Evolutionary conservation across 306 rosid species (phyloP), one percentile per base, ranked within the genome.

Genomic region (Sphenostylis stenocarpa): DNA sequence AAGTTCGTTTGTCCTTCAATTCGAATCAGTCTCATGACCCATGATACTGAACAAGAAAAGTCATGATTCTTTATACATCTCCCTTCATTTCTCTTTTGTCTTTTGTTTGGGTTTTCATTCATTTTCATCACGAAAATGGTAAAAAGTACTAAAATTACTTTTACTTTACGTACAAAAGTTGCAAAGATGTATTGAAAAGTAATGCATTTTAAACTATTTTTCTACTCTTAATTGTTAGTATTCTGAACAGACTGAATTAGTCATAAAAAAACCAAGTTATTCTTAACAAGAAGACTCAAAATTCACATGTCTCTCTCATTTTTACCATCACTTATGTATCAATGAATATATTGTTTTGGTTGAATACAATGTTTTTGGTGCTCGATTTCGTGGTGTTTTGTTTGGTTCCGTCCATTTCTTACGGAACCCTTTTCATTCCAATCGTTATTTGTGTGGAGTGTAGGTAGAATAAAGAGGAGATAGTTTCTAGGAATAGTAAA

Each of bases 401-500:
- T 65, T 21, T 39, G 33, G 33, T 20, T 60, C 23, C 5, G 8
- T 17, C 11, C 49, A 10, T 21, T 52, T 20, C 15, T 9, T 71
- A 20, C 31, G 11, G 4, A 49, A 70, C 4, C 76, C 3, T 72
- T 56, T 15, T 6, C 5, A 28, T 41, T 56, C 7, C 45, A 5
- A 16, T 73, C 57, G 28, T 1, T 20, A 58, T n/a, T 28, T 61
- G 12, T 33, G 23, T 17, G 3, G 5, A 39, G 0, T 13, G 6
- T 33, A 21, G 20, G 41, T 62, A 52, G 29, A 55, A 31, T 31
- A 45, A 69, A 56, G n/a, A 55, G 16, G 60, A 52, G 26, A 4
- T 20, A 75, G 43, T 26, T 74, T 74, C 61, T 41, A 53, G 0
- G 45, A 77, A 62, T 44, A 17, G 67, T 48, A 72, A 76, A 51